Conservation (phyloP, 2,329 filamentous ascomycete genomes). For the Cercospora sesami region DNA sequence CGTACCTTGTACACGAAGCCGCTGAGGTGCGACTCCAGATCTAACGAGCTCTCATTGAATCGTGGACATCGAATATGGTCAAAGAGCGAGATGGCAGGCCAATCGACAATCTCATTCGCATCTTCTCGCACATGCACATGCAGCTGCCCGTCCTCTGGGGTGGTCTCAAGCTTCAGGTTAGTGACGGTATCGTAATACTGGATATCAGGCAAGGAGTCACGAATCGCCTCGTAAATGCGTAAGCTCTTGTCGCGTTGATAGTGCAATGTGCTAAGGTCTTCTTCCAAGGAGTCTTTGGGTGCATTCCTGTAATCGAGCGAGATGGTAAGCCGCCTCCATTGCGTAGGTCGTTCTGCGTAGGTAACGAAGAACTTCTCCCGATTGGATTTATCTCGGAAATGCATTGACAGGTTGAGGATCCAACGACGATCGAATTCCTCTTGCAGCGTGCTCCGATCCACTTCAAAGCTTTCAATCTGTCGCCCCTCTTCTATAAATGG, state of each 20-base stretch:
- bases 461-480: slow-evolving; percentile 38
- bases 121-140: slow-evolving; percentile 99
- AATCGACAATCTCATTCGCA: slow-evolving; percentile 88
- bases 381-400: slow-evolving; percentile 88
- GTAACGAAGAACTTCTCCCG: slow-evolving; percentile 98
- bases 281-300: slow-evolving; percentile 77
- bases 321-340: slow-evolving; percentile 86
- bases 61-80: slow-evolving; percentile 63
- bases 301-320: slow-evolving; percentile 89
- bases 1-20: slow-evolving; percentile 95
- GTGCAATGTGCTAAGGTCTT: slow-evolving; percentile 72
- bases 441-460: slow-evolving; percentile 65
- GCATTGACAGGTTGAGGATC: slow-evolving; percentile 98
- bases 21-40: slow-evolving; percentile 89
- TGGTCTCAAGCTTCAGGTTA: slow-evolving; percentile 89
- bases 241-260: slow-evolving; percentile 90
- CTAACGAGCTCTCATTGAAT: slow-evolving; percentile 71
- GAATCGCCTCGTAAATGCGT: slow-evolving; percentile 91
- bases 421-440: slow-evolving; percentile 78
- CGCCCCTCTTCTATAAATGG: slow-evolving; percentile 31
- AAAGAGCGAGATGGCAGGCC: slow-evolving; percentile 71
- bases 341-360: slow-evolving; percentile 74
- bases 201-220: slow-evolving; percentile 87
- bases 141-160: slow-evolving; percentile 75
- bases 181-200: slow-evolving; percentile 96